These are phyloP conservation scores for Phtheirospermum japonicum DNA, from an alignment of 257 asterid species.

Conservation along the genomic window DNA sequence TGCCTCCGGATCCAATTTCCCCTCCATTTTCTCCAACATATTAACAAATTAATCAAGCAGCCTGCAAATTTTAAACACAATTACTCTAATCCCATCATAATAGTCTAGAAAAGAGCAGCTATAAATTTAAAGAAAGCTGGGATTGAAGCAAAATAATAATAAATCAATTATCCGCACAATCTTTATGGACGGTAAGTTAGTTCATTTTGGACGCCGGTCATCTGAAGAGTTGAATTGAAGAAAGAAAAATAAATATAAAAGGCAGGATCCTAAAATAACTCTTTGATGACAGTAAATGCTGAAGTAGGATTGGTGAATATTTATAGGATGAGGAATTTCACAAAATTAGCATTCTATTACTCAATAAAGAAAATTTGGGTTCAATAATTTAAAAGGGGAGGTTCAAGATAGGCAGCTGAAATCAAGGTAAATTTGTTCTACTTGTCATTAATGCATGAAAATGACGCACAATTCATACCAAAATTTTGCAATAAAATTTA, in stretches of 20 bases:
- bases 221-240: constrained; percentile 19
- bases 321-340: neutral
- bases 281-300: constrained; percentile 26
- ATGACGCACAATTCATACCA: constrained; percentile 17
- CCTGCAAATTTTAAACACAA: constrained; percentile 11
- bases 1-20: constrained; percentile 54
- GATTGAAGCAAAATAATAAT: neutral
- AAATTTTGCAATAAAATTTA: neutral
- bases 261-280: constrained; percentile 9
- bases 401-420: constrained; percentile 17
- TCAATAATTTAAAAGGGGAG: constrained; percentile 20
- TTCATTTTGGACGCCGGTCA: constrained; percentile 34
- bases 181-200: constrained; percentile 28
- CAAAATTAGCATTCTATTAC: neutral
- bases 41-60: constrained; percentile 26
- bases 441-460: constrained; percentile 37
- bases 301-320: neutral
- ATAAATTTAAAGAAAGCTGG: neutral
- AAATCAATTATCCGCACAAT: constrained; percentile 19
- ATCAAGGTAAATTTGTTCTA: constrained; percentile 13
- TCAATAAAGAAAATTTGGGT: constrained; percentile 22
- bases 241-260: neutral
- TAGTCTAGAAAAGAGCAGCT: no score
- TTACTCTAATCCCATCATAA: no score
- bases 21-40: constrained; percentile 65